Evolutionary conservation across 2,329 filamentous ascomycete species (phyloP).

Genomic region (Penicillium corylophilum): DNA sequence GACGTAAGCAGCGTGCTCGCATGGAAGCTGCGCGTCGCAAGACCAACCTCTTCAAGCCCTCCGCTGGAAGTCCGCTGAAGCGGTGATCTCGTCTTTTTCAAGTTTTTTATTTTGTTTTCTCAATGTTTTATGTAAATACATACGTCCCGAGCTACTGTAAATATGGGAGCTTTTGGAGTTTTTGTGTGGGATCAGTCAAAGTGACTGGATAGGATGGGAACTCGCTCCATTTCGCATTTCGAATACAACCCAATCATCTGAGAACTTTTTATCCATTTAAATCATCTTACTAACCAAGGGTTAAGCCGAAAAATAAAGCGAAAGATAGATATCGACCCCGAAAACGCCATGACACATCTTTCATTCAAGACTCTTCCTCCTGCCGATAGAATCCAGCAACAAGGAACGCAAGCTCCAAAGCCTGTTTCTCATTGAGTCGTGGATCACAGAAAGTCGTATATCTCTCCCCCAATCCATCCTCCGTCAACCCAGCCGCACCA

Average conservation of each 20-base stretch:
- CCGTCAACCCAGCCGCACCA: conserved; percentile 79
- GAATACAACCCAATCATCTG: neutral
- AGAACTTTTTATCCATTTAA: neutral
- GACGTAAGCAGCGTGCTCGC: conserved; percentile 54
- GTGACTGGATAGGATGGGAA: neutral
- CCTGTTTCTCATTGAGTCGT: conserved; percentile 94
- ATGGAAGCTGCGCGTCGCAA: conserved; percentile 72
- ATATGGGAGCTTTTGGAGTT: conserved; percentile 20
- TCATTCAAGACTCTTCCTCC: conserved; percentile 31
- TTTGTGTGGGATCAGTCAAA: neutral
- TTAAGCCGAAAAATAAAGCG: no score
- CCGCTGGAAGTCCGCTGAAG: conserved; percentile 69
- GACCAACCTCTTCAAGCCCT: conserved; percentile 75
- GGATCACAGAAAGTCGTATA: conserved; percentile 98
- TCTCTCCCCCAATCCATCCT: conserved; percentile 83
- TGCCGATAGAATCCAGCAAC: conserved; percentile 77
- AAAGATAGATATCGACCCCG: no score
- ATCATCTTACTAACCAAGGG: neutral
- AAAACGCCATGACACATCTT: neutral
- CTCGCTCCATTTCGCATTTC: neutral
- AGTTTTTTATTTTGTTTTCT: conserved; percentile 7
- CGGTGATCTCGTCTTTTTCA: conserved; percentile 33
- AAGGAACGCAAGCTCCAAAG: conserved; percentile 88
- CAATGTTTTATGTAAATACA: conserved; percentile 7
- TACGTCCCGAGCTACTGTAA: conserved; percentile 15